Evolutionary conservation across 257 asterid genomes (phyloP), one percentile per base, ranked within the genome.

Genomic region (Nicotiana otophora): DNA sequence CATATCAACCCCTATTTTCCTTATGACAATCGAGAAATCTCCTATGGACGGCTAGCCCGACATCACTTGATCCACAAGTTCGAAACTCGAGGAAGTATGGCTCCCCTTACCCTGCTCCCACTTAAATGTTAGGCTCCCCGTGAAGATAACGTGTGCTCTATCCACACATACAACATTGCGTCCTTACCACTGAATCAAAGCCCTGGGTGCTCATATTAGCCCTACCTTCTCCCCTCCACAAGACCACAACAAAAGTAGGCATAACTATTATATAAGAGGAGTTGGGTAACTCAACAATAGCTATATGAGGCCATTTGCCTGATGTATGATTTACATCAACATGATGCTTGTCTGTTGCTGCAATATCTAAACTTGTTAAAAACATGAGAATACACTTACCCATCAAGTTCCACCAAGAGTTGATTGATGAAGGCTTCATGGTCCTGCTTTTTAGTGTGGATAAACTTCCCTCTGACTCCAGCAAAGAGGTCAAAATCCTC

Each of bases 371-470:
- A 74, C 57, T 74, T 48, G 42, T 48, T 15, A 48, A 23, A 51
- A 82, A 54, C 58, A 87, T 39, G 60, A 75, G 28, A 76, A 77
- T 63, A 16, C 19, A 81, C 81, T 86, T 90, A 94, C 99, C 99
- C 99, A 82, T 96, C 99, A 85, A 96, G 98, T 87, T 96, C 99
- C 91, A 94, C 99, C 78, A 96, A 91, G 62, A 96, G 97, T 85
- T 96, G 99, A 90, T 96, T 96, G 89, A 96, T 96, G 89, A 96
- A 96, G 84, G 99, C 95, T 89, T 96, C 99, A 26, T 93, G 99
- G 78, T 94, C 99, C 90, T 93, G 98, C 89, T 92, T 90, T 89
- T 91, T 90, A 84, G 98, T 94, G 90, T 93, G 97, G 78, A 93
- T 86, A 86, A 90, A 92, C 87, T 92, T 91, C 81, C 99, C 99